Base-by-base conservation (phyloP, 129 eudicot genomes). In the Silybum marianum region DNA sequence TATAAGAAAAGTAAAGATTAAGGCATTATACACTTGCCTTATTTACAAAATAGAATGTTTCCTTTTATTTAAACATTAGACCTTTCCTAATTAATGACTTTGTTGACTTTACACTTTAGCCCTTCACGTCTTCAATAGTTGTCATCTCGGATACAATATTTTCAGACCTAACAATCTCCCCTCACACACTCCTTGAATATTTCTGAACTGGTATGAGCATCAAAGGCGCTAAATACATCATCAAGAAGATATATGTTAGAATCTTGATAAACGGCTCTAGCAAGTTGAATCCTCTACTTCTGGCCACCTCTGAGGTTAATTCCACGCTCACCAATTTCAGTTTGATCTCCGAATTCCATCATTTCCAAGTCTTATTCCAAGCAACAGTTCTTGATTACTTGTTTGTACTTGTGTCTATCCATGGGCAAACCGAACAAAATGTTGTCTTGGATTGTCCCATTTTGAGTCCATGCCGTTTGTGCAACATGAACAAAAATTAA, bases 311-410 rank as follows among this genome's bases (percentile, higher is more conserved):
- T 89, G 14, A 89, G 88, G 62, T 89, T 89, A 8, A 89, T 86
- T 24, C 92, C 92, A 16, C 88, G 88, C 79, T 89, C 90, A 22
- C 92, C 92, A 9, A 89, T 89, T 22, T 89, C 92, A 2, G 92
- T 89, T 79, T 92, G 97, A 83, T 95, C 99, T 14, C 99, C 97
- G 63, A 85, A 89, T 71, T 93, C 97, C 97, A 92, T 91, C 91
- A 93, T 88, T 72, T 95, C 98, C 83, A 95, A 51, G 84, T 95
- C 99, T 38, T 95, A 92, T 80, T 90, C 92, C 86, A 95, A 87
- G 89, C 95, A 88, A 74, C 99, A 90, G 75, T 80, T 90, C 79
- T 85, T 85, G 51, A 95, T 51, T 24, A 85, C 94, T 77, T 91
- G 86, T 69, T 72, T 81, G 89, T 95, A 91, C 28, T 79, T 93